Evolutionary conservation across 805 yeast species (phyloP), one percentile per base, ranked within the genome.

Genomic region (Kluyveromyces aestuarii): DNA sequence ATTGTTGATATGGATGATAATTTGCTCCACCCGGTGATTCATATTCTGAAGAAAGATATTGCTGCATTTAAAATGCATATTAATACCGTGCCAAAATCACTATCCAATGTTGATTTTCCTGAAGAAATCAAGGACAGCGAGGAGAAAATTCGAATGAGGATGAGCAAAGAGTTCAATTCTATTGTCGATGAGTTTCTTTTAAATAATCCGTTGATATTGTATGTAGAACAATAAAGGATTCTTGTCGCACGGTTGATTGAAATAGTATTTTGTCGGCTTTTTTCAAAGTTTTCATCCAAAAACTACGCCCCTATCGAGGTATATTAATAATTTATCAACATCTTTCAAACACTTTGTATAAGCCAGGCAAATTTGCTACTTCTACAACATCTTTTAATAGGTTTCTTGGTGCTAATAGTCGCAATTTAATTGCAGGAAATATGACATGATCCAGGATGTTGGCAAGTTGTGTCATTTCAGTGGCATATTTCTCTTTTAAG

Each of bases 341-440:
- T 62, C 99, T 74, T 69, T 93, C 99, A 71, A 93, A 93, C 5
- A 95, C 95, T 58, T 75, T 79, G 66, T 93, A 93, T 49, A 93
- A 70, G 0, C 96, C 96, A 1, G 98, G 98, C 30, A 93, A 66
- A 61, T 83, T 89, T 0, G 99, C 97, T 37, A 93, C 79, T 63
- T 91, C 96, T 6, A 87, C 76, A 4, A 89, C 79, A 48, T 79
- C 82, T 13, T 71, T 60, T 5, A 65, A 54, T 37, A 88, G 56
- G 2, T 58, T 60, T 13, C 70, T 70, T 0, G 95, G 77, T 0
- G 90, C 95, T 13, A 88, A 61, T 27, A 88, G 76, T 42, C 80
- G 67, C 50, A 72, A 71, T 53, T 82, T 81, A 7, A 87, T 61
- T 19, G 76, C 65, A 0, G 95, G 95, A 53, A 88, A 82, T 1